Evolutionary conservation across 768 basidiomycete genomes (phyloP), one percentile per base, ranked within the genome.

Genomic region (Gautieria morchelliformis): DNA sequence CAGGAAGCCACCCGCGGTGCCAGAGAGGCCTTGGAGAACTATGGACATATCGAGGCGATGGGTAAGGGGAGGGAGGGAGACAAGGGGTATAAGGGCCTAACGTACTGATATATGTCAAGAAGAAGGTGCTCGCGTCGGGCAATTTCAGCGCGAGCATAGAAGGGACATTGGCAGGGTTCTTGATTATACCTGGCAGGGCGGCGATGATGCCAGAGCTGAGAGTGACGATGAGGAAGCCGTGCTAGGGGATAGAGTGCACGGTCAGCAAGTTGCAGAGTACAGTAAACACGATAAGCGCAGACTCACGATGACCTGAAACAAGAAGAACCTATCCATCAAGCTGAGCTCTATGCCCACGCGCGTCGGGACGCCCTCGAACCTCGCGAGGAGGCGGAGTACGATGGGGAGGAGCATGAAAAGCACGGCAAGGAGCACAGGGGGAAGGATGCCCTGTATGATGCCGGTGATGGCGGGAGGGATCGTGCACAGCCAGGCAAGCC

Each of bases 191-290:
- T 4, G 78, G 74, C 3, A 96, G 72, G 0, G 93, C 78, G 4
- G 84, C 75, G 56, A 93, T 75, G 61, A 99, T 79, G 54, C 95
- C 95, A 2, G 90, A 87, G 35, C 83, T 77, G 33, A 98, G 68
- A 0, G 93, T 89, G 35, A 96, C 84, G 63, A 96, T 81, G 45
- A 98, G 74, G 82, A 98, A 99, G 2, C 90, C 91, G 71, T 98
- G 89, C 88, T 96, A 71, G 35, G 35, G 35, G 35, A 37, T 37
- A 5, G 27, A 27, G 27, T 27, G 27, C 27, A 27, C 27, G 5
- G 5, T 27, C 27, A 27, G 27, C 27, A 27, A 3, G 27, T 27
- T 27, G 27, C 27, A 27, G 27, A 27, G 5, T 27, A 20, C 39
- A n/a, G 46, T 48, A 41, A 41, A 8, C 40, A 41, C 40, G 11